phyloP scores from a whole-genome alignment of 2,329 filamentous ascomycete species.

The Ophiostoma quercus region DNA sequence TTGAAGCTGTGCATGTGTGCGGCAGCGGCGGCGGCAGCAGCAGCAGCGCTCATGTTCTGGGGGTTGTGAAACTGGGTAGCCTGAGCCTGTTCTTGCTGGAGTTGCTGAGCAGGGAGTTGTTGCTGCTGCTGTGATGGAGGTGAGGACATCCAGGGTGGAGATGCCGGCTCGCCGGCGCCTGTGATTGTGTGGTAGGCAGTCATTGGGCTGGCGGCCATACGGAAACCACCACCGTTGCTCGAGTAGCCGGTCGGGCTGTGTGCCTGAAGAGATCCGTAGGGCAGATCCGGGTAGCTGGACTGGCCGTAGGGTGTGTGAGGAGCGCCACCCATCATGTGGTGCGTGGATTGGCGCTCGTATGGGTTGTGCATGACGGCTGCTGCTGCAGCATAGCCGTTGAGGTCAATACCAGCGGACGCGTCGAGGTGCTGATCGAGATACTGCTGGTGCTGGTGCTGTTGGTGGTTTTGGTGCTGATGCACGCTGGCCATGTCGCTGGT shows the following conservation, averaged over 20 bases:
- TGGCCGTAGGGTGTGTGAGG: slow-evolving; percentile 39
- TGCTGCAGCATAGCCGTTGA: slow-evolving; percentile 45
- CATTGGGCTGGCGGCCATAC: slow-evolving; percentile 52
- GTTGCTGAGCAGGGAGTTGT: slow-evolving; percentile 39
- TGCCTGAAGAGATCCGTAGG: slow-evolving; percentile 48
- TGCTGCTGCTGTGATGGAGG: slow-evolving; percentile 46
- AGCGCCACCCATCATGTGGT: slow-evolving; percentile 25
- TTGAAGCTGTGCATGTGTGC: slow-evolving; percentile 17
- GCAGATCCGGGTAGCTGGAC: slow-evolving; percentile 52
- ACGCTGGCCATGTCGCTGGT: slow-evolving; percentile 32
- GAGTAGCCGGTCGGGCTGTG: slow-evolving; percentile 48
- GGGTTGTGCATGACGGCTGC: slow-evolving; percentile 40
- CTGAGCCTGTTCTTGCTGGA: slow-evolving; percentile 14
- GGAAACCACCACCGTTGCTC: slow-evolving; percentile 42
- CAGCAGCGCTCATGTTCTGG: not conserved
- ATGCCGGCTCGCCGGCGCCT: slow-evolving; percentile 47
- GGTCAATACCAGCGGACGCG: slow-evolving; percentile 39
- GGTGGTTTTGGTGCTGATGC: slow-evolving; percentile 35
- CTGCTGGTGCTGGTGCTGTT: slow-evolving; percentile 27
- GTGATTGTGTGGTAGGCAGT: slow-evolving; percentile 45
- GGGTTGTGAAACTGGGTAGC: not conserved
- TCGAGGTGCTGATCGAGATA: slow-evolving; percentile 40
- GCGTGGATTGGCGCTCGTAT: slow-evolving; percentile 45
- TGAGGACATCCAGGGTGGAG: slow-evolving; percentile 61
- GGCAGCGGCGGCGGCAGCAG: slow-evolving; percentile 1